Conservation (phyloP, 192 early-diverging fungal species). For the Mortierella alpina region DNA sequence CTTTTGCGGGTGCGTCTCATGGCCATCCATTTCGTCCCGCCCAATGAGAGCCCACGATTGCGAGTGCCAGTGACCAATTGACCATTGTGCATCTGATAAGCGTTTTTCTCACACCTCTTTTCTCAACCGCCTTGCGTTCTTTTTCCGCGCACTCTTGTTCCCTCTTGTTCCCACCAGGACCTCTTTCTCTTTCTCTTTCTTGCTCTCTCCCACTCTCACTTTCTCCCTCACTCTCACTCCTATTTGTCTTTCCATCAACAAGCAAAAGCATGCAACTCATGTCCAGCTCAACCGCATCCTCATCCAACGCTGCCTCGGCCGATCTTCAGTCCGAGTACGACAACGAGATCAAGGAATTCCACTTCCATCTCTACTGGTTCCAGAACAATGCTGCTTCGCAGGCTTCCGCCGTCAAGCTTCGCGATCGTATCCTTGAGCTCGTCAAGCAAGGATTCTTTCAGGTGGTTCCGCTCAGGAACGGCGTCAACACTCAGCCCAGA, state of each 20-base stretch:
- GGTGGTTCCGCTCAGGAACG: slow-evolving; percentile 59
- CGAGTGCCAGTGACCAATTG: too few relatives aligned
- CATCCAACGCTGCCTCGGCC: slow-evolving; percentile 7
- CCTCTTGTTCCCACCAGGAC: too few relatives aligned
- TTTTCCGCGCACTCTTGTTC: too few relatives aligned
- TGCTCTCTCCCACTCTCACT: not conserved
- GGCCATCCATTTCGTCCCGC: too few relatives aligned
- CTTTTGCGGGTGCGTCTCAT: too few relatives aligned
- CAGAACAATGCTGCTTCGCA: slow-evolving; percentile 57
- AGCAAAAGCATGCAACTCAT: slow-evolving; percentile 26
- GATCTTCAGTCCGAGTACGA: slow-evolving; percentile 54
- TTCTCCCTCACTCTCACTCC: not conserved
- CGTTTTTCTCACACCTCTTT: too few relatives aligned
- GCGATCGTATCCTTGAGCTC: slow-evolving; percentile 57
- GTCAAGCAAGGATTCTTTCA: slow-evolving; percentile 63
- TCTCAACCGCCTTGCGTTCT: too few relatives aligned
- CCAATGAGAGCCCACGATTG: too few relatives aligned
- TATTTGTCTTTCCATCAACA: not conserved
- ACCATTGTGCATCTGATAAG: too few relatives aligned
- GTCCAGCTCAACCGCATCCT: slow-evolving; percentile 6
- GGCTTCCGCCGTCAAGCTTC: slow-evolving; percentile 41
- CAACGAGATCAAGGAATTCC: slow-evolving; percentile 72
- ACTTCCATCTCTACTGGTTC: slow-evolving; percentile 78
- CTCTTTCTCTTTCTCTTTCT: slow-evolving; percentile 2
- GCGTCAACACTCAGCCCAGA: slow-evolving; percentile 54